Percentiles rank a stretch among this genome's conserved stretches.
Evolutionary conservation across 192 early-diverging fungal species (phyloP).

Genomic region (Geranomyces variabilis): DNA sequence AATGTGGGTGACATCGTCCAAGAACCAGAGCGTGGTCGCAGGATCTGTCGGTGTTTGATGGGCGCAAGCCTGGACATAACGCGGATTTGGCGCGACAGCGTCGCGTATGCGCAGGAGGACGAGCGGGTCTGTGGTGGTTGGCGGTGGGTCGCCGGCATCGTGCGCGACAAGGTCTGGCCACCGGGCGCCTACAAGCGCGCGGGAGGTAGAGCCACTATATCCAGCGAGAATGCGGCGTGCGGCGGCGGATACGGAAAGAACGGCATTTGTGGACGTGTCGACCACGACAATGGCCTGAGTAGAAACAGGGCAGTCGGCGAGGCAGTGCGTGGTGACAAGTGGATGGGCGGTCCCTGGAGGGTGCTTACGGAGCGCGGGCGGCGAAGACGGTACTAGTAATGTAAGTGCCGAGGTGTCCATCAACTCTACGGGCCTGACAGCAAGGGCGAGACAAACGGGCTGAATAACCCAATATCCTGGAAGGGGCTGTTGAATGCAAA

Average conservation of each 20-base stretch:
- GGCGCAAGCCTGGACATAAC: slow-evolving; percentile 4
- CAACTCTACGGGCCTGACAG: too few relatives aligned
- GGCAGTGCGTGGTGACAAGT: too few relatives aligned
- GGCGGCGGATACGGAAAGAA: not conserved
- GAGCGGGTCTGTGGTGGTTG: not conserved
- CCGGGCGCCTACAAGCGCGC: not conserved
- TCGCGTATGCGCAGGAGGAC: not conserved
- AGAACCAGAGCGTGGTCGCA: slow-evolving; percentile 16
- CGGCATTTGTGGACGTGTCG: not conserved
- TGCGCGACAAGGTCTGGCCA: not conserved
- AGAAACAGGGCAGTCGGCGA: not conserved
- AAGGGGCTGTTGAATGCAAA: too few relatives aligned
- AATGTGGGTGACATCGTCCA: slow-evolving; percentile 29
- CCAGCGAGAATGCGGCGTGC: not conserved
- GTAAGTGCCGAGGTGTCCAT: too few relatives aligned
- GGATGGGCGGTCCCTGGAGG: too few relatives aligned
- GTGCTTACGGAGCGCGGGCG: too few relatives aligned
- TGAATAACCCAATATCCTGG: too few relatives aligned
- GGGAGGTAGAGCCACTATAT: not conserved
- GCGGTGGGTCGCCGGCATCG: not conserved
- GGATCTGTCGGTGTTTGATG: not conserved
- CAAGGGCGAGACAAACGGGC: too few relatives aligned
- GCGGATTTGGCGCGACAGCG: not conserved
- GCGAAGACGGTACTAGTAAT: too few relatives aligned
- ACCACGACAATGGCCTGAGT: not conserved